A percentile compares a stretch with the other conserved stretches of the same genome.
phyloP scores from a whole-genome alignment of 2,329 filamentous ascomycete genomes.

The Stachybotrys elegans region DNA sequence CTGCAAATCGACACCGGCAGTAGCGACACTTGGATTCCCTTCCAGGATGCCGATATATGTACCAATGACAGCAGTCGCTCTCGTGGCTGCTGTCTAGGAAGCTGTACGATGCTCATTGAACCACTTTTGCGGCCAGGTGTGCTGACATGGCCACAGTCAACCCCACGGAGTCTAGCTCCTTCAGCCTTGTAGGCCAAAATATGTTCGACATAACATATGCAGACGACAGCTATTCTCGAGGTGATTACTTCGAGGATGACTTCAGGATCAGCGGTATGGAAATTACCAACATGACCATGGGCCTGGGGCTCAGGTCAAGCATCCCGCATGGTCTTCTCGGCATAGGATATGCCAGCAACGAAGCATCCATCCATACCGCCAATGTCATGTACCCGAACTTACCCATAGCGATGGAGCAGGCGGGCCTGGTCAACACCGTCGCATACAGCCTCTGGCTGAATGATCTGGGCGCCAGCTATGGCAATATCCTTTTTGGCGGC shows the following conservation, averaged over 20 bases:
- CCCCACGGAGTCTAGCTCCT: slow-evolving; percentile 39
- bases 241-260: slow-evolving; percentile 54
- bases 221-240: slow-evolving; percentile 50
- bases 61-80: slow-evolving; percentile 9
- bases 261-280: slow-evolving; percentile 49
- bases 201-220: slow-evolving; percentile 58
- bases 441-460: slow-evolving; percentile 70
- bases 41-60: slow-evolving; percentile 33
- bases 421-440: slow-evolving; percentile 58
- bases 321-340: slow-evolving; percentile 55
- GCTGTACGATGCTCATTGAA: slow-evolving; percentile 30
- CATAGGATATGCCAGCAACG: slow-evolving; percentile 53
- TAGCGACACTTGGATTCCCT: slow-evolving; percentile 59
- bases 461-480: slow-evolving; percentile 54
- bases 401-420: slow-evolving; percentile 57
- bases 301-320: slow-evolving; percentile 48
- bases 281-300: slow-evolving; percentile 54
- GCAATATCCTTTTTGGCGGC: slow-evolving; percentile 75
- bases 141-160: slow-evolving; percentile 36
- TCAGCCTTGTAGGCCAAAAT: slow-evolving; percentile 32
- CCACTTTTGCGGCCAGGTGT: neutral
- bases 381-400: slow-evolving; percentile 49
- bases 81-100: slow-evolving; percentile 36
- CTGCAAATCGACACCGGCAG: slow-evolving; percentile 62
- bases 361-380: slow-evolving; percentile 32